Evolutionary conservation across 2,329 filamentous ascomycete genomes (phyloP), one percentile per base, ranked within the genome.

Genomic region (Pleurostoma richardsiae): DNA sequence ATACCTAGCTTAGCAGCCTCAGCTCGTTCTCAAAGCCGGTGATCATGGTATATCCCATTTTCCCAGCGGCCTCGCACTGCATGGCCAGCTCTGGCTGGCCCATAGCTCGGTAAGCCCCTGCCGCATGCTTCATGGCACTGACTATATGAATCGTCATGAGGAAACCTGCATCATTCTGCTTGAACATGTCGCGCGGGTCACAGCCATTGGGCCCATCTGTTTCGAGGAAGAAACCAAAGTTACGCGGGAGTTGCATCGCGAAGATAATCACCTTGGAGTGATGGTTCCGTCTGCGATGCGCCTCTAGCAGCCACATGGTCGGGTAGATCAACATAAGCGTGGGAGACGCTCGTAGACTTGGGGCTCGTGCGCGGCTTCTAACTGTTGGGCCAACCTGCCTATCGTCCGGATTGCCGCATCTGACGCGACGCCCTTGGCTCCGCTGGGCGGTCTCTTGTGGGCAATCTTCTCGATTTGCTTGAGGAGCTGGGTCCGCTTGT

Each of bases 91-190:
- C 54, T n/a, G 44, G 44, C 29, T 58, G 48, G 0, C 62, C 65
- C 28, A 65, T 42, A 4, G 55, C 57, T 10, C 36, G 46, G 36
- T 64, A 61, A 3, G 64, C 60, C 33, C 64, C 61, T 1, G 56
- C 56, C 10, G 60, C 51, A 36, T 55, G 52, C 45, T 59, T 56
- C 27, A 68, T 48, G 4, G 60, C 61, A 29, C 57, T 60, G 29
- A 66, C 57, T 1, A 64, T 60, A 48, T 68, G 65, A 3, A 67
- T 62, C 11, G 63, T 64, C 50, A 64, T 62, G 19, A 67, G 40
- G 11, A 53, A 48, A 4, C 47, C 49, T 8, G 51, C 47, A 7
- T 52, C 53, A 3, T 53, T 50, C 26, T 44, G 44, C 11, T 46
- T 48, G 46, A 56, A 64, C 8, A 64, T 55, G 30, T 52, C 52